phyloP scores from a whole-genome alignment of 1,139 yeast genomes.

The Saccharomycopsis hybrid region DNA sequence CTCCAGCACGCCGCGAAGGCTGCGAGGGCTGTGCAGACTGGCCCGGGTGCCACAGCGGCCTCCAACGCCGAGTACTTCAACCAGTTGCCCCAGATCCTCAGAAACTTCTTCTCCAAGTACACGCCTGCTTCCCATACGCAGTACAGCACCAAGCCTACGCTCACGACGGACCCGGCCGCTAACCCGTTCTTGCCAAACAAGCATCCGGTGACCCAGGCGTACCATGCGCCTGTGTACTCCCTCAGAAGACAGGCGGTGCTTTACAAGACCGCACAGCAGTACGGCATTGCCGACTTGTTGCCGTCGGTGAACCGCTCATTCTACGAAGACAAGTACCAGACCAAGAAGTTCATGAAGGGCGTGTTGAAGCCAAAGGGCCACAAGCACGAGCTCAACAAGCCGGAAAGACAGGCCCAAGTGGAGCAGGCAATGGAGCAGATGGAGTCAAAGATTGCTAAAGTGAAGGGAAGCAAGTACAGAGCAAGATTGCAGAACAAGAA shows the following conservation, averaged over 20 bases:
- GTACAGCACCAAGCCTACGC: constrained; percentile 60
- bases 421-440: constrained; percentile 63
- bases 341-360: constrained; percentile 72
- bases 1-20: too few species aligned
- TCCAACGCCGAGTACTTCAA: constrained; percentile 33
- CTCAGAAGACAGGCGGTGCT: constrained; percentile 80
- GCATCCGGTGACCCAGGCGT: constrained; percentile 74
- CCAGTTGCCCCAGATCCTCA: constrained; percentile 65
- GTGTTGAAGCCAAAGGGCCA: constrained; percentile 73
- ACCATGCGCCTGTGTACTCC: constrained; percentile 76
- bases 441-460: constrained; percentile 63
- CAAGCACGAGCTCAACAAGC: constrained; percentile 69
- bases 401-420: constrained; percentile 54
- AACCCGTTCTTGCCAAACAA: constrained; percentile 88
- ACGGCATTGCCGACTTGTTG: constrained; percentile 71
- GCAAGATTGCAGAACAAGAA: constrained; percentile 50
- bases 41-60: too few species aligned
- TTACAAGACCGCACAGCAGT: constrained; percentile 74
- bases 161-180: constrained; percentile 59
- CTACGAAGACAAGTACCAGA: constrained; percentile 69
- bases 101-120: constrained; percentile 68
- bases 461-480: constrained; percentile 55
- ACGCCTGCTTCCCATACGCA: constrained; percentile 73
- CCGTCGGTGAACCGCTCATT: constrained; percentile 71
- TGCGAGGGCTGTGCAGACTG: too few species aligned